Evolutionary conservation across 2,329 filamentous ascomycete species (phyloP).

Genomic region (Calonectria hongkongensis): DNA sequence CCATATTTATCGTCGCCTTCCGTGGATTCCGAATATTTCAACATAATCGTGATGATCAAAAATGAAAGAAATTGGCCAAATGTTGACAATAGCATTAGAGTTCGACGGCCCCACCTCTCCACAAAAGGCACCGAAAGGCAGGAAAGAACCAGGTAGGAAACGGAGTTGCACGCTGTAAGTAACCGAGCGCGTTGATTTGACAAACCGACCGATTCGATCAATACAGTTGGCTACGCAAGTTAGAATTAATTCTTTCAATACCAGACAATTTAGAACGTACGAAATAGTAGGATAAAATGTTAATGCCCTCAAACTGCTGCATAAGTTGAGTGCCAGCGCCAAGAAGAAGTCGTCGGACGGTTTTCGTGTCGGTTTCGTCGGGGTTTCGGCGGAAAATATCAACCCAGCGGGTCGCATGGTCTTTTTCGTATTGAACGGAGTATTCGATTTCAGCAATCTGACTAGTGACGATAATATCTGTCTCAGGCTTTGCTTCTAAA

Average conservation of each 20-base stretch:
- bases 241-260: too few relatives aligned
- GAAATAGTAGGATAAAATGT: constrained; percentile 55
- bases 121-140: constrained; percentile 35
- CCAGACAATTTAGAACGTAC: too few relatives aligned
- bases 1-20: constrained; percentile 12
- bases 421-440: constrained; percentile 22
- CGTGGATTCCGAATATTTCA: constrained; percentile 32
- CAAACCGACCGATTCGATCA: constrained; percentile 71
- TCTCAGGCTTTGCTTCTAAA: neutral
- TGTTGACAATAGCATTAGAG: constrained; percentile 44
- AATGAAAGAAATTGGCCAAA: constrained; percentile 42
- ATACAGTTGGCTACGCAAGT: constrained; percentile 61
- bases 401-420: constrained; percentile 29
- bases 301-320: constrained; percentile 44
- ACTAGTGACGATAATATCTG: neutral
- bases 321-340: constrained; percentile 41
- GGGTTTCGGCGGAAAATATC: constrained; percentile 13
- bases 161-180: constrained; percentile 66
- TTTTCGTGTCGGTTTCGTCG: constrained; percentile 30
- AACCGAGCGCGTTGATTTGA: constrained; percentile 68
- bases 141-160: constrained; percentile 49
- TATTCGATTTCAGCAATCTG: constrained; percentile 25
- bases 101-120: constrained; percentile 39
- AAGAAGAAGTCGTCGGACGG: constrained; percentile 36
- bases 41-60: constrained; percentile 43